Base-by-base conservation (phyloP, 805 yeast species). In the Scheffersomyces spartinae region DNA sequence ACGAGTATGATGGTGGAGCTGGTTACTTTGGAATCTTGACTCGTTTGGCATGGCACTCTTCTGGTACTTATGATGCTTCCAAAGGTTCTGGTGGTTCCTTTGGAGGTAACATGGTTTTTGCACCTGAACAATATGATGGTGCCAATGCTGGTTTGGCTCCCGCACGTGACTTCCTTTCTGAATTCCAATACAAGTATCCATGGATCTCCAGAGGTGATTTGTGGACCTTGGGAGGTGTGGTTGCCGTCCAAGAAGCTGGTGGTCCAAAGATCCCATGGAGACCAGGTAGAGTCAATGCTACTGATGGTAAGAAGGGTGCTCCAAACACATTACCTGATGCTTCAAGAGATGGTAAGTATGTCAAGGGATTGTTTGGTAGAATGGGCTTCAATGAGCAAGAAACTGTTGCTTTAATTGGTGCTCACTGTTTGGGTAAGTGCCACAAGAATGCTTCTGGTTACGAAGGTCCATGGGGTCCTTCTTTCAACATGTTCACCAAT, bases 171-270 rank as follows among this genome's bases (percentile, higher is more conserved):
- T 73, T 71, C 35, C 54, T 76, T 27, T 66, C 65, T 40, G 69
- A 74, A 18, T 53, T 76, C 40, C 61, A 63, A 40, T 52, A 49
- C 22, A 58, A 68, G 42, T 71, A 58, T 52, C 81, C 83, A 7
- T 68, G 71, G 56, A 53, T 76, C 28, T 59, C 74, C 9, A 64
- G 72, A 43, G 76, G 80, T 20, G 85, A 76, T 45, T 61, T 77
- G 38, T 74, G 79, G 74, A 76, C 84, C 7, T 51, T 76, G 17
- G 80, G 71, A n/a, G 84, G 83, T 18, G 77, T 68, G 24, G 64
- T 56, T 15, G 77, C 76, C 11, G 49, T 76, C 26, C 79, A 75
- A 50, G 74, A 62, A 32, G 49, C 72, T 60, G 71, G 66, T 21
- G 84, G 84, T 9, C 84, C 84, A 23, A 52, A 52, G 49, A 71